phyloP scores from a whole-genome alignment of 179 eudicot genomes.

The Spinacia oleracea region DNA sequence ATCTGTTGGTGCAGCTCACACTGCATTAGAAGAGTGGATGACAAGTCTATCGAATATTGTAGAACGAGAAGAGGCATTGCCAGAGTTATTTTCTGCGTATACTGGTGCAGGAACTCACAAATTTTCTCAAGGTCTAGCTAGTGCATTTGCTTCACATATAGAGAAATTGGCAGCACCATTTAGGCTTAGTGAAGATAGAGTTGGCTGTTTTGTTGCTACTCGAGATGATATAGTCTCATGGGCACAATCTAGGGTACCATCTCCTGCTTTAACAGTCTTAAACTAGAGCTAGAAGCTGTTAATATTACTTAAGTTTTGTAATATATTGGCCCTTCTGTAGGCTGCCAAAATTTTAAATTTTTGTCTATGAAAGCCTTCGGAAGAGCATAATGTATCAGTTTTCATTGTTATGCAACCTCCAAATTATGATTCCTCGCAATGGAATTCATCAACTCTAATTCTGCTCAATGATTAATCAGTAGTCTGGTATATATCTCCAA shows the following conservation, averaged over 20 bases:
- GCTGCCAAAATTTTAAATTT: constrained; percentile 10
- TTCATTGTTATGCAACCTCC: constrained; percentile 21
- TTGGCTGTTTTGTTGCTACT: constrained; percentile 74
- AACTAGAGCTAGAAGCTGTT: constrained; percentile 16
- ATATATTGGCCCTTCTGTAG: constrained; percentile 20
- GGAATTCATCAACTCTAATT: background rate
- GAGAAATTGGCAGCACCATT: constrained; percentile 72
- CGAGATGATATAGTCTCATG: constrained; percentile 76
- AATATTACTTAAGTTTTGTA: constrained; percentile 17
- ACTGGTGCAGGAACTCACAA: constrained; percentile 96
- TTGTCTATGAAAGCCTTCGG: constrained; percentile 11
- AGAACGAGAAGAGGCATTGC: constrained; percentile 63
- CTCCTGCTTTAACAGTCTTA: constrained; percentile 33
- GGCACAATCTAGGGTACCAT: constrained; percentile 53
- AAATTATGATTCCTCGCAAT: background rate
- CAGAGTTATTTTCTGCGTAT: constrained; percentile 63
- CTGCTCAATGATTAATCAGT: background rate
- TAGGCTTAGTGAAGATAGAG: constrained; percentile 59
- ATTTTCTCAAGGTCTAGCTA: constrained; percentile 74
- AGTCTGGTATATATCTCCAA: too few relatives aligned
- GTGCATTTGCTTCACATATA: constrained; percentile 74
- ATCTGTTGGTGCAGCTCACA: constrained; percentile 89
- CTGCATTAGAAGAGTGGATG: constrained; percentile 98
- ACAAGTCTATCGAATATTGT: constrained; percentile 55
- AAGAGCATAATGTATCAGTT: constrained; percentile 18